Percentiles rank a stretch among this genome's conserved stretches.
These are phyloP conservation scores for Vicia sativa DNA, from an alignment of 306 rosid species.

Conservation along the genomic window DNA sequence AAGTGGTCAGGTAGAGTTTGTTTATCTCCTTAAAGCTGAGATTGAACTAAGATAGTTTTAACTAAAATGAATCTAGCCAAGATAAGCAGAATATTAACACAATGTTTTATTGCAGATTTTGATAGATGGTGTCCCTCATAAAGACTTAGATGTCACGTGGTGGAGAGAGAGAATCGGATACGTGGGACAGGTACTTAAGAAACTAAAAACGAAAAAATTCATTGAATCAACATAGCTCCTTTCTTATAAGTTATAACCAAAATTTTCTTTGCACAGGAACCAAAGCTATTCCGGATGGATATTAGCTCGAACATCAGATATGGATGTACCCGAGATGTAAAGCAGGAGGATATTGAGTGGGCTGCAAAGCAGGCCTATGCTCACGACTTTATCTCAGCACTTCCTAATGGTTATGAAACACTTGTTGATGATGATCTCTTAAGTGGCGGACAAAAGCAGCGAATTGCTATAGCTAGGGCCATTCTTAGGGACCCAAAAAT, in stretches of 20 bases:
- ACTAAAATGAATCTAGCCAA: neutral
- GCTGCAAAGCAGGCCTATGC: slow-evolving; percentile 98
- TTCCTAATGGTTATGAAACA: slow-evolving; percentile 85
- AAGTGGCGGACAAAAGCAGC: slow-evolving; percentile 97
- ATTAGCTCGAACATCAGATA: slow-evolving; percentile 85
- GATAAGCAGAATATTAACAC: neutral
- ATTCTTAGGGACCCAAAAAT: slow-evolving; percentile 88
- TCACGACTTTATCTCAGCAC: slow-evolving; percentile 77
- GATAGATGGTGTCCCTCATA: slow-evolving; percentile 72
- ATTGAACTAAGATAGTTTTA: slow-evolving; percentile 9
- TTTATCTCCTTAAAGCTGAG: slow-evolving; percentile 20
- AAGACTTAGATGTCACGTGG: slow-evolving; percentile 80
- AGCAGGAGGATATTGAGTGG: slow-evolving; percentile 80
- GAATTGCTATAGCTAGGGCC: slow-evolving; percentile 96
- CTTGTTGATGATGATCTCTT: slow-evolving; percentile 90
- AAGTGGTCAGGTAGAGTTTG: slow-evolving; percentile 76
- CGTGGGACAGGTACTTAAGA: slow-evolving; percentile 85
- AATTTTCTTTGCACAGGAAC: slow-evolving; percentile 62
- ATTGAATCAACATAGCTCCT: neutral
- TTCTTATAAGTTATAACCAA: slow-evolving; percentile 35
- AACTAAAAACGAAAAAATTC: slow-evolving; percentile 29
- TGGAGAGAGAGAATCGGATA: slow-evolving; percentile 94
- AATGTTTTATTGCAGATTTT: slow-evolving; percentile 63
- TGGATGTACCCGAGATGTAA: slow-evolving; percentile 72
- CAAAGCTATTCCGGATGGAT: slow-evolving; percentile 86